These are phyloP conservation scores for Spathaspora sp. DNA, from an alignment of 1,139 yeast species.

Conservation along the genomic window DNA sequence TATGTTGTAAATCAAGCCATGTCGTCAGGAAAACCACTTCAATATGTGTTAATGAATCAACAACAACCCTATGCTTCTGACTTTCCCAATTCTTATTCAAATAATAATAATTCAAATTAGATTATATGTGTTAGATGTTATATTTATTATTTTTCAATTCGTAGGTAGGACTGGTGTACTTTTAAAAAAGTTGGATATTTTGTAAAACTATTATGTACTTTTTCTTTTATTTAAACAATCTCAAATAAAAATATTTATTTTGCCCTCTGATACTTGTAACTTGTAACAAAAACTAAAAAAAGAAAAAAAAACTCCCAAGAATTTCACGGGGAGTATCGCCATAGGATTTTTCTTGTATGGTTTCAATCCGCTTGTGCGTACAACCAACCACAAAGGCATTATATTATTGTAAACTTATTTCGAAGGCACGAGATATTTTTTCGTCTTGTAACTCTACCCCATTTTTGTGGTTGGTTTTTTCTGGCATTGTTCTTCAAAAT, in stretches of 20 bases:
- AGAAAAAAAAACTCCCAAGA: background rate
- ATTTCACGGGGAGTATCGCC: conserved; percentile 1
- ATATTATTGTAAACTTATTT: too few species aligned
- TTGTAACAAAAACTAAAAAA: background rate
- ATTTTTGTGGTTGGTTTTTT: too few species aligned
- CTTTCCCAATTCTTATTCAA: background rate
- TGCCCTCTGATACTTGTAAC: too few species aligned
- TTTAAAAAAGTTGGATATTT: background rate
- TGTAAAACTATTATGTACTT: background rate
- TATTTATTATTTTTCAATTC: background rate
- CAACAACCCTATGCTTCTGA: conserved; percentile 1
- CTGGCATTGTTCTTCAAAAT: background rate
- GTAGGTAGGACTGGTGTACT: too few species aligned
- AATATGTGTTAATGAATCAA: background rate
- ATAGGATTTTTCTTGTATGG: background rate
- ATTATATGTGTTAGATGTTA: background rate
- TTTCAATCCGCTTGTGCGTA: too few species aligned
- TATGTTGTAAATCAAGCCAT: background rate
- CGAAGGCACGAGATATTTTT: too few species aligned
- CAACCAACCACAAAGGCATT: too few species aligned
- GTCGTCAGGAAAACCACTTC: background rate
- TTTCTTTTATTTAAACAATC: background rate
- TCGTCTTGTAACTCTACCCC: too few species aligned
- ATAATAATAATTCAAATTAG: background rate
- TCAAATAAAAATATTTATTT: too few species aligned